Percentiles rank a stretch among this genome's conserved stretches.
Evolutionary conservation across 495 filamentous ascomycete genomes (phyloP).

Genomic region (Beverwykella pulmonaria): DNA sequence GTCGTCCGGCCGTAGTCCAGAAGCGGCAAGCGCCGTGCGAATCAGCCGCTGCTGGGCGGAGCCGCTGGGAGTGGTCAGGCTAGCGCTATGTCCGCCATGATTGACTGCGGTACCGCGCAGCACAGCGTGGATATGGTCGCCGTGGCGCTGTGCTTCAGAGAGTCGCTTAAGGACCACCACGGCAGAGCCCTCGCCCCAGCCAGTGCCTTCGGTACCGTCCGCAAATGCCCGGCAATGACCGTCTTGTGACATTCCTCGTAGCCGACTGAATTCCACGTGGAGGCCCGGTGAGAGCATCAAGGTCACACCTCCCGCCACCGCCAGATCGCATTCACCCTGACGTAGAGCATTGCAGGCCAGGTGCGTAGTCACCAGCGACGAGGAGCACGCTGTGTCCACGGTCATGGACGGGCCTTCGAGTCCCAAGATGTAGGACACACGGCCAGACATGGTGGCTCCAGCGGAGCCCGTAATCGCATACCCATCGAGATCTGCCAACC

Average conservation of each 20-base stretch:
- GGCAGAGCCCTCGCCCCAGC: constrained; percentile 51
- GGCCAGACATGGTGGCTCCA: constrained; percentile 1
- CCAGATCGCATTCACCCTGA: constrained; percentile 5
- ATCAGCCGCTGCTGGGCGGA: not conserved
- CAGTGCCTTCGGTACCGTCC: constrained; percentile 49
- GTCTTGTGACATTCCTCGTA: constrained; percentile 6
- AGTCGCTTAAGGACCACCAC: constrained; percentile 47
- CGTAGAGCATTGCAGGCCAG: constrained; percentile 9
- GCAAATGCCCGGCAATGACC: constrained; percentile 46
- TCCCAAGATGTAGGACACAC: constrained; percentile 14
- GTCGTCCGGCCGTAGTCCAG: constrained; percentile 31
- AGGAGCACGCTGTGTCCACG: constrained; percentile 27
- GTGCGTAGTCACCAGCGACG: constrained; percentile 18
- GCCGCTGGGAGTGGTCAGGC: constrained; percentile 19
- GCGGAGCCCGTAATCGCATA: not conserved
- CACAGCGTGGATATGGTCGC: constrained; percentile 49
- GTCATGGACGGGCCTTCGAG: constrained; percentile 15
- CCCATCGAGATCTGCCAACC: constrained; percentile 6
- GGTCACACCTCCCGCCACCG: constrained; percentile 21
- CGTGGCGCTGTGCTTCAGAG: constrained; percentile 35
- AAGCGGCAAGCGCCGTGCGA: not conserved
- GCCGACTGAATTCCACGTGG: constrained; percentile 1
- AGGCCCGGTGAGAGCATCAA: not conserved
- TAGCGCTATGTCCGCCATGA: constrained; percentile 50
- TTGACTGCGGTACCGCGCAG: constrained; percentile 46